phyloP scores from a whole-genome alignment of 441 rosid genomes.

The Populus trichocarpa region DNA sequence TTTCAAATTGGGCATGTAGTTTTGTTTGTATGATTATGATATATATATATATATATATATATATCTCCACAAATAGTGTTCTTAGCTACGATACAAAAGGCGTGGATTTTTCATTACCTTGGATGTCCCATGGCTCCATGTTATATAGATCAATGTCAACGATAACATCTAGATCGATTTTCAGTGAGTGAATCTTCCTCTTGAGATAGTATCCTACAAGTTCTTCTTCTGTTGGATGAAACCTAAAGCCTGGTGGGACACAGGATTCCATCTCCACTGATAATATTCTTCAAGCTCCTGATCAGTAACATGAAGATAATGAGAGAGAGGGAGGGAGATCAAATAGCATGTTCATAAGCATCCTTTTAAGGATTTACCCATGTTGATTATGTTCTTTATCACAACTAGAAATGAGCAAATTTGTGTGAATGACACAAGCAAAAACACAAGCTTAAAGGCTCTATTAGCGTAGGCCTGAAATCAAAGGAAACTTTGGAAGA shows the following conservation, averaged over 20 bases:
- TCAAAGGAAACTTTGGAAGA: slow-evolving; percentile 32
- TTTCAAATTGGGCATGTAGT: no score
- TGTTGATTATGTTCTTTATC: not conserved
- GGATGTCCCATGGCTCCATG: slow-evolving; percentile 98
- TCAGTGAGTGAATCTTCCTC: slow-evolving; percentile 66
- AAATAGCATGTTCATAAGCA: not conserved
- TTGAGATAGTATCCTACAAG: slow-evolving; percentile 89
- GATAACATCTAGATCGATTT: slow-evolving; percentile 75
- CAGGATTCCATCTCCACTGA: slow-evolving; percentile 52
- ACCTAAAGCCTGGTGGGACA: slow-evolving; percentile 93
- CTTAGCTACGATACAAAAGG: not conserved
- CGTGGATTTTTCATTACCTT: slow-evolving; percentile 45
- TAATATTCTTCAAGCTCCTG: slow-evolving; percentile 19
- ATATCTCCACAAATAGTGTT: not conserved
- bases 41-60: no score
- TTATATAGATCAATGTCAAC: slow-evolving; percentile 88
- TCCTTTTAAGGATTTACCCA: slow-evolving; percentile 22
- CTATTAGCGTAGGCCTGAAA: slow-evolving; percentile 33
- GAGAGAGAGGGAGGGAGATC: slow-evolving; percentile 17
- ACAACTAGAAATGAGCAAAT: not conserved
- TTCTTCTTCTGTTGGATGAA: slow-evolving; percentile 97
- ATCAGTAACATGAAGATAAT: slow-evolving; percentile 8
- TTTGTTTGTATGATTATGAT: no score
- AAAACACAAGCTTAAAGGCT: slow-evolving; percentile 46
- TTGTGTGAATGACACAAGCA: not conserved